Base-by-base conservation (phyloP, 2,329 filamentous ascomycete genomes). In the Ilyonectria sp. region DNA sequence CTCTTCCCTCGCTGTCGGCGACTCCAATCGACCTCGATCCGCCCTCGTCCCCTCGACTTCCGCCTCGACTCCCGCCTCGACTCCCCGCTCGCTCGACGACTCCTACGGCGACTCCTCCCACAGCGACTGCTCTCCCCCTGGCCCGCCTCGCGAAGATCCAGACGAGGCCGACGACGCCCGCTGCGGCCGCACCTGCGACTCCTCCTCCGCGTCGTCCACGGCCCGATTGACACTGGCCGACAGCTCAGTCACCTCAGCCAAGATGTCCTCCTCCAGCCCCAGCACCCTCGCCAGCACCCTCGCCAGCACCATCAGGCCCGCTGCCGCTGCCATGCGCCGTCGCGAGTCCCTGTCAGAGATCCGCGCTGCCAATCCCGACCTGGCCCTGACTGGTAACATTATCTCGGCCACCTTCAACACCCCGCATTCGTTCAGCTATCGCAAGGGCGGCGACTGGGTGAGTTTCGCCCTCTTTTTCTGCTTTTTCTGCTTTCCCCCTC, bases 371-470 rank as follows among this genome's bases (percentile, higher is more conserved):
- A 86, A 89, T 71, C 89, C 89, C 9, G 85, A 88, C 67, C 79
- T 91, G 50, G 82, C 83, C 33, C 82, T 92, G 57, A 90, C 85
- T 69, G 90, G 90, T n/a, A 90, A 89, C 78, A 86, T 91, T 72
- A 91, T 92, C 71, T 91, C 90, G 2, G 89, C 87, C 21, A 90
- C 89, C 19, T 91, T 91, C 73, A 90, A 87, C 68, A 87, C 90
- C 68, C 89, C 90, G 29, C 85, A 91, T 74, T 83, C 87, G 33
- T 78, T 91, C 63, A 85, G 86, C 67, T 91, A 90, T 74, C 85
- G 83, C 72, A 87, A 87, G 73, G 86, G 85, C 17, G 82, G 85
- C 63, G 87, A 91, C 73, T 92, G 90, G 90, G 89, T 91, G 79
- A 76, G 88, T 76, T 63, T 44, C n/a, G 40, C 40, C 47, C 69